Conservation (phyloP, 2,329 filamentous ascomycete genomes). For the Claviceps sp. region DNA sequence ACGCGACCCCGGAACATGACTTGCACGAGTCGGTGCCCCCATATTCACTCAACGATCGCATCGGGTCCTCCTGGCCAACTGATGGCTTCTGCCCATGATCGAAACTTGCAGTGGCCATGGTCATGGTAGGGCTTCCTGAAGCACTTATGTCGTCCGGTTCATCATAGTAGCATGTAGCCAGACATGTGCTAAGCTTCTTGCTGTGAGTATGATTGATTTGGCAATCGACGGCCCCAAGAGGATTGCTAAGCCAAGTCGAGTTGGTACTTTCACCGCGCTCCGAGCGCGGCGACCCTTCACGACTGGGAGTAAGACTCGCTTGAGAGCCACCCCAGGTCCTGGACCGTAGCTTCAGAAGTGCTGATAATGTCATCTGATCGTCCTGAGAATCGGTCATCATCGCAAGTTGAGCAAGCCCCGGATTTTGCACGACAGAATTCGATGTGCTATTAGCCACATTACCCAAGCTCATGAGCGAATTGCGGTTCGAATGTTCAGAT, state of each 20-base stretch:
- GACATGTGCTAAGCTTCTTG: conserved; percentile 37
- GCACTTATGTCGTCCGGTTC: conserved; percentile 34
- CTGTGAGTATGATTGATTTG: conserved; percentile 17
- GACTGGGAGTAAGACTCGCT: conserved; percentile 48
- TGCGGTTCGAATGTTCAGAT: conserved; percentile 90
- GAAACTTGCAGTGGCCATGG: conserved; percentile 22
- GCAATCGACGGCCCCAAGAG: conserved; percentile 1
- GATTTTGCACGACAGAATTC: conserved; percentile 43
- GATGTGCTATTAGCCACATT: conserved; percentile 26
- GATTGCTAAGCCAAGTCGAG: conserved; percentile 4
- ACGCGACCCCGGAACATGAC: no score
- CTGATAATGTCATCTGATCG: conserved; percentile 61
- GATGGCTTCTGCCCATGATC: not conserved
- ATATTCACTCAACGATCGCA: not conserved
- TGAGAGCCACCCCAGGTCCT: conserved; percentile 74
- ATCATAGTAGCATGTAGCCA: conserved; percentile 32
- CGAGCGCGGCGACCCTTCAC: conserved; percentile 36
- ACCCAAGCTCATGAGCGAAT: conserved; percentile 67
- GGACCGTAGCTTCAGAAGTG: conserved; percentile 58
- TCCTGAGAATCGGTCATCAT: conserved; percentile 42
- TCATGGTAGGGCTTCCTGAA: conserved; percentile 37
- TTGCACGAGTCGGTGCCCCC: not conserved
- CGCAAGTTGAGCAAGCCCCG: conserved; percentile 66
- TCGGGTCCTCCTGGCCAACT: not conserved
- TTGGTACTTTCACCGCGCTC: conserved; percentile 31